Evolutionary conservation across 2,329 filamentous ascomycete species (phyloP).

Genomic region (Coniochaeta sp.): DNA sequence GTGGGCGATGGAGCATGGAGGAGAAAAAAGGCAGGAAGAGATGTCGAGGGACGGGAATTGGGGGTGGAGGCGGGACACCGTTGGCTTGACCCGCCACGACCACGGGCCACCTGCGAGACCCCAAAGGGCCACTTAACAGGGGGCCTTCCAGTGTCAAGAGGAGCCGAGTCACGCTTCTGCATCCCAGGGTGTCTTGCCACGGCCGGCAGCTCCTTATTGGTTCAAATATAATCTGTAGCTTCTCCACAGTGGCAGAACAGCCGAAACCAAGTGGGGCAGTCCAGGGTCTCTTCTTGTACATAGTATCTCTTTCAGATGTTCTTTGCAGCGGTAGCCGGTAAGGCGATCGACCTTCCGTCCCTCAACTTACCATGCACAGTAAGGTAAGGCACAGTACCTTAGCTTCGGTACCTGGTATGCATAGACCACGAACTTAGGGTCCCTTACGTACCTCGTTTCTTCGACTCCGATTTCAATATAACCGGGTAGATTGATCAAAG

Average conservation of each 20-base stretch:
- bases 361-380: no score
- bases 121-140: background rate
- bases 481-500: background rate
- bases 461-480: background rate
- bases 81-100: background rate
- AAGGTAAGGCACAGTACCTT: no score
- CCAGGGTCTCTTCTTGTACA: background rate
- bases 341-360: background rate
- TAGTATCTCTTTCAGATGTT: background rate
- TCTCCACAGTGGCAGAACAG: background rate
- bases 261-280: background rate
- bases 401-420: no score
- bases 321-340: background rate
- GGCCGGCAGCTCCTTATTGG: background rate
- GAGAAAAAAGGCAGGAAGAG: conserved; percentile 2
- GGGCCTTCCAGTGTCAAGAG: background rate
- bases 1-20: conserved; percentile 2
- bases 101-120: background rate
- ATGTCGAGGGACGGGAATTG: conserved; percentile 1
- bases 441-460: background rate
- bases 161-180: conserved; percentile 1
- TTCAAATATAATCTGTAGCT: background rate
- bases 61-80: background rate
- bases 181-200: background rate
- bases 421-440: no score